Evolutionary conservation across 1,139 yeast genomes (phyloP).

Genomic region (Geotrichum bryndzae): DNA sequence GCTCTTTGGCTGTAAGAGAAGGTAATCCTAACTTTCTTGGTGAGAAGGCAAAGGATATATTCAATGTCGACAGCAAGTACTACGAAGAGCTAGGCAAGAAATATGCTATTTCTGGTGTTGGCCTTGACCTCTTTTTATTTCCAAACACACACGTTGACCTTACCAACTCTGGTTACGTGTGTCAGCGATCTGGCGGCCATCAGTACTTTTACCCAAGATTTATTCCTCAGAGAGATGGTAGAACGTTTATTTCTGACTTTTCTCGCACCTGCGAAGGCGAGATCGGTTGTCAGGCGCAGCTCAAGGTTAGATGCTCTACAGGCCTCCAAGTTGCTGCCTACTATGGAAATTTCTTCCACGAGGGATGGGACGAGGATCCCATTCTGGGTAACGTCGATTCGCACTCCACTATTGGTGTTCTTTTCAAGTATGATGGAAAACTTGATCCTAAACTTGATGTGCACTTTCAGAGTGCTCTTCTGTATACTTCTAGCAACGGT

Average conservation of each 20-base stretch:
- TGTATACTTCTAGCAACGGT: conserved; percentile 77
- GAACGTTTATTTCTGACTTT: conserved; percentile 57
- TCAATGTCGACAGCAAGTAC: conserved; percentile 56
- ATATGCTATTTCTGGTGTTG: conserved; percentile 55
- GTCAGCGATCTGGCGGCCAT: conserved; percentile 67
- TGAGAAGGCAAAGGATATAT: conserved; percentile 53
- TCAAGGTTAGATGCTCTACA: conserved; percentile 81
- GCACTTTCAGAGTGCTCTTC: conserved; percentile 84
- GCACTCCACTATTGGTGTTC: conserved; percentile 64
- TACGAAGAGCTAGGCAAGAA: conserved; percentile 58
- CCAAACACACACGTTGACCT: conserved; percentile 64
- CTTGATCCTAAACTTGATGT: conserved; percentile 69
- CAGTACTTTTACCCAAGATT: conserved; percentile 64
- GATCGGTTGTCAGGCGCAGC: conserved; percentile 72
- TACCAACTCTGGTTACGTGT: conserved; percentile 64
- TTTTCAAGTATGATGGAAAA: conserved; percentile 72
- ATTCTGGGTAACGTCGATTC: conserved; percentile 59
- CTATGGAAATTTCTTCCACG: conserved; percentile 49
- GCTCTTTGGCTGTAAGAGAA: conserved; percentile 55
- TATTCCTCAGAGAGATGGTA: conserved; percentile 63
- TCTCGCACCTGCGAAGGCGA: conserved; percentile 28
- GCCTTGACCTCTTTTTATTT: conserved; percentile 70
- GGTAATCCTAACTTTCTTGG: conserved; percentile 21
- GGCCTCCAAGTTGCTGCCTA: conserved; percentile 83
- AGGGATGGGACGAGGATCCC: conserved; percentile 49